Conservation (phyloP, 148 eudicot species). For the Linanthus parryae region DNA sequence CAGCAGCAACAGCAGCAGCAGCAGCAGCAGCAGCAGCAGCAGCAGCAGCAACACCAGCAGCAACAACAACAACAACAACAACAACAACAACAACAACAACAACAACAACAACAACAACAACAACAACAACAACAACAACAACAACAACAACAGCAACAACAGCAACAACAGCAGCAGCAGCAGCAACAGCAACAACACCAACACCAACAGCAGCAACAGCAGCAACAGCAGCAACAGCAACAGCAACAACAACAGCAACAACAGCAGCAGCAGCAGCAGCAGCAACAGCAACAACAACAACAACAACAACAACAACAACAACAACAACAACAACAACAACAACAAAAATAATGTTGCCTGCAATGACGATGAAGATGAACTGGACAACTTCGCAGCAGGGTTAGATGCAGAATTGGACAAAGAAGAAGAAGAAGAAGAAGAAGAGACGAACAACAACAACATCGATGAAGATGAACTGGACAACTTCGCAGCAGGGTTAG, state of each 20-base stretch:
- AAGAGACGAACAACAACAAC: too few relatives aligned
- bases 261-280: not conserved
- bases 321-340: not conserved
- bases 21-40: slow-evolving; percentile 1
- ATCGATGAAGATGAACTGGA: too few relatives aligned
- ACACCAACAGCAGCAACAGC: not conserved
- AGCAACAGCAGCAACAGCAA: not conserved
- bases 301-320: not conserved
- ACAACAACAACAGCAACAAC: not conserved
- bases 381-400: too few relatives aligned
- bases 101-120: not conserved
- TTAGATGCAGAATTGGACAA: too few relatives aligned
- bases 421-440: too few relatives aligned
- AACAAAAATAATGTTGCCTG: not conserved
- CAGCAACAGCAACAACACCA: not conserved
- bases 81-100: not conserved
- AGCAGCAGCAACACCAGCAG: not conserved
- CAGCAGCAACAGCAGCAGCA: not conserved
- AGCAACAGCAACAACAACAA: not conserved
- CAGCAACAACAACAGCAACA: not conserved
- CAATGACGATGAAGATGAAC: too few relatives aligned
- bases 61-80: not conserved
- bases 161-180: not conserved
- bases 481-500: too few relatives aligned
- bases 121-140: not conserved